Conservation (phyloP, 768 basidiomycete genomes). For the Termitomyces sp. region DNA sequence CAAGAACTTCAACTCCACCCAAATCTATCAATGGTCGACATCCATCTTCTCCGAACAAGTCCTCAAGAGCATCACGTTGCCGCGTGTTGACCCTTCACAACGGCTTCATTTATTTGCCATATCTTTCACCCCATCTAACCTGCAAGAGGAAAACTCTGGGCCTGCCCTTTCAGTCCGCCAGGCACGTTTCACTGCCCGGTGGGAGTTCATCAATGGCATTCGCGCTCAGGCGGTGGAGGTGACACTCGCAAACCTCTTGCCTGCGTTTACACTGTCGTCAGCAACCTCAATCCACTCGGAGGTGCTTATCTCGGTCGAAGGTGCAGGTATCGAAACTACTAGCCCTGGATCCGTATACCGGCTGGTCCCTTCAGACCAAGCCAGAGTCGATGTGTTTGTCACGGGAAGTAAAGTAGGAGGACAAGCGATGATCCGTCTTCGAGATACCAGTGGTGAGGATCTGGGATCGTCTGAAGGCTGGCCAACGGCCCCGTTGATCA, state of each 20-base stretch:
- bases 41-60: constrained; percentile 33
- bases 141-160: constrained; percentile 1
- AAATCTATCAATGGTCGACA: constrained; percentile 40
- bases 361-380: constrained; percentile 46
- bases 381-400: constrained; percentile 41
- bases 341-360: constrained; percentile 35
- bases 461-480: constrained; percentile 31
- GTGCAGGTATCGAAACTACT: constrained; percentile 36
- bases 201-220: constrained; percentile 30
- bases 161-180: constrained; percentile 34
- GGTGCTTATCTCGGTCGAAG: constrained; percentile 31
- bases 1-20: constrained; percentile 35
- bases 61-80: constrained; percentile 40
- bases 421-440: constrained; percentile 26
- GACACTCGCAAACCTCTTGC: constrained; percentile 45
- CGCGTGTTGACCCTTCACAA: constrained; percentile 19
- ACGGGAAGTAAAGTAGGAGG: constrained; percentile 24
- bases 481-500: constrained; percentile 29
- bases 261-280: constrained; percentile 21
- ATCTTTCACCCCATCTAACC: constrained; percentile 29
- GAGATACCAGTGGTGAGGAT: constrained; percentile 25
- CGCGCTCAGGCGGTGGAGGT: constrained; percentile 45
- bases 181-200: constrained; percentile 39
- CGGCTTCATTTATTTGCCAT: constrained; percentile 43
- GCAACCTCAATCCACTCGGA: constrained; percentile 25